Percentiles rank a stretch among this genome's conserved stretches.
Evolutionary conservation across 306 rosid species (phyloP).

Genomic region (Prunus fruticosa): DNA sequence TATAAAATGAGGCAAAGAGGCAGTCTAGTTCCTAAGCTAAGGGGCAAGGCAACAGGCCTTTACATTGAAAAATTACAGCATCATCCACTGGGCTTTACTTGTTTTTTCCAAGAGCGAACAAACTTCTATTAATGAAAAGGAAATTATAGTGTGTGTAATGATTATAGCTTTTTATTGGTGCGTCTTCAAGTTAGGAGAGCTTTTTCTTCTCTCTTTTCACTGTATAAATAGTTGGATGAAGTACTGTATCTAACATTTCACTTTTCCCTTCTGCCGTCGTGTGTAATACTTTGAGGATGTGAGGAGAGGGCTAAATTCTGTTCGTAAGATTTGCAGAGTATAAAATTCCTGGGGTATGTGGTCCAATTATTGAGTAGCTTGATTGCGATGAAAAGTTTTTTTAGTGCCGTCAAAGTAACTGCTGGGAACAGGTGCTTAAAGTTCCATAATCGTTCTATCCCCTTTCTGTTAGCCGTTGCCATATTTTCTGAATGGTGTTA

Average conservation of each 20-base stretch:
- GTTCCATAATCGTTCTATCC: neutral
- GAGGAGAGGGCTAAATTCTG: constrained; percentile 93
- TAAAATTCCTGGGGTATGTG: constrained; percentile 46
- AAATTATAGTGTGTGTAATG: neutral
- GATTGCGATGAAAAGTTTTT: constrained; percentile 84
- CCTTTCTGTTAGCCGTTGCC: neutral
- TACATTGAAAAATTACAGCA: no score
- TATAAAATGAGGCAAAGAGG: no score
- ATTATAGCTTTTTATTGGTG: neutral
- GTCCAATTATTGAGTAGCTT: constrained; percentile 92
- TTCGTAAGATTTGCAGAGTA: constrained; percentile 75
- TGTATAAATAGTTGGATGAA: neutral
- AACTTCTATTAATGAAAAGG: no score
- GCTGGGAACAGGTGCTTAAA: constrained; percentile 82
- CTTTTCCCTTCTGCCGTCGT: neutral
- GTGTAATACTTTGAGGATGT: constrained; percentile 61
- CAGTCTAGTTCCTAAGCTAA: no score
- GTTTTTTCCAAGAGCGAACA: no score
- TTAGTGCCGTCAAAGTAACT: constrained; percentile 95
- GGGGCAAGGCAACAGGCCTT: no score
- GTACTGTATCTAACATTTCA: neutral
- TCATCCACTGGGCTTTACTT: no score
- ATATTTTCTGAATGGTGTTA: neutral
- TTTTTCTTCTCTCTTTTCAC: neutral
- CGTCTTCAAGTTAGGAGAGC: neutral